Evolutionary conservation across 768 basidiomycete genomes (phyloP), one percentile per base, ranked within the genome.

Genomic region (Fistulinella prunicolor): DNA sequence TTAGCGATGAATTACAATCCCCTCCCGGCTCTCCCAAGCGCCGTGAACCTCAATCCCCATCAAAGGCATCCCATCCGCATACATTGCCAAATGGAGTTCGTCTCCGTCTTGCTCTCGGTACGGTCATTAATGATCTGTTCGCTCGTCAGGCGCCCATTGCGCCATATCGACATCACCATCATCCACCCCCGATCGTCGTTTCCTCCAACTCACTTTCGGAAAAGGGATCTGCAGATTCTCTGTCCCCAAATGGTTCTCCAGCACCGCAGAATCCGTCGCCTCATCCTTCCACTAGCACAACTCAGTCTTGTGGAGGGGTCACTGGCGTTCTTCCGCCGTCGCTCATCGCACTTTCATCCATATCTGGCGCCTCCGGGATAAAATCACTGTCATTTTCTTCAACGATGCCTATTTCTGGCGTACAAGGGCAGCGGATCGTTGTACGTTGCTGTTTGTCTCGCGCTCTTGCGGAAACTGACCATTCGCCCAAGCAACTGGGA

Each of bases 81-180:
- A 80, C 73, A 1, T 68, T 92, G 4, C 89, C 89, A 0, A 89
- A 91, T 54, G 88, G 88, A 12, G 87, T 93, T 29, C 78, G 90
- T 6, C 73, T 93, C 41, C 75, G 89, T 23, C 75, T 92, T 6
- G 84, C 85, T 1, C 70, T 93, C 29, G 81, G 81, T 2, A 85
- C 86, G 0, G 80, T 92, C 46, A 76, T 91, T 65, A 91, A 91
- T 54, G 89, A 91, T 56, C 68, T 93, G 7, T 91, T 91, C 60
- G 83, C 86, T 21, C 78, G 88, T 20, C 82, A 85, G 58, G 74
- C 80, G 0, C 82, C 83, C 2, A 48, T 68, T 12, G 61, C 66
- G 4, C 68, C 66, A 26, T 68, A 65, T 44, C 70, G 56, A 47
- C 69, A 54, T 42, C 67, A 62, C 37, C 66, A 61, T 50, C 60